Evolutionary conservation across 495 filamentous ascomycete species (phyloP).

Genomic region (Lepraria neglecta): DNA sequence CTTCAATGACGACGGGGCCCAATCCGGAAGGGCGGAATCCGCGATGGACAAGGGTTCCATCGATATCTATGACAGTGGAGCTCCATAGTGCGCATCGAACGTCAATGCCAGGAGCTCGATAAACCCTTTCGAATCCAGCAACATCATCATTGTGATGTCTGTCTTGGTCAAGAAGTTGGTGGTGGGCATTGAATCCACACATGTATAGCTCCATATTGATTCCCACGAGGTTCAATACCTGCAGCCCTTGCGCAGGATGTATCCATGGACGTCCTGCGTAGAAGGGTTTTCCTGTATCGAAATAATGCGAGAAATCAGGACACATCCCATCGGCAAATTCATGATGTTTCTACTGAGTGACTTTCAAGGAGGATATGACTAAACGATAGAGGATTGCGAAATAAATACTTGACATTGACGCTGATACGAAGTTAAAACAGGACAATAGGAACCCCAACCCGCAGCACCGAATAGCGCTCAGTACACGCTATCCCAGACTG

Average conservation of each 20-base stretch:
- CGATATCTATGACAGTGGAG: constrained; percentile 19
- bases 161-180: constrained; percentile 17
- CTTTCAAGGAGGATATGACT: too few species aligned
- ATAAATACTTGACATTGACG: background rate
- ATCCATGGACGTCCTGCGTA: background rate
- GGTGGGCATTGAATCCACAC: constrained; percentile 27
- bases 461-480: too few species aligned
- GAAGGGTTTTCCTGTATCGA: too few species aligned
- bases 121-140: background rate
- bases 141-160: constrained; percentile 8
- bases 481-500: too few species aligned
- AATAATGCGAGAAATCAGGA: background rate
- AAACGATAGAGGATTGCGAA: too few species aligned
- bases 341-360: background rate
- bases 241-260: too few species aligned
- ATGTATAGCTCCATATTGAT: constrained; percentile 20
- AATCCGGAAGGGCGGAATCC: constrained; percentile 15
- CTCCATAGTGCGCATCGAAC: constrained; percentile 24
- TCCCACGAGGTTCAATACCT: background rate
- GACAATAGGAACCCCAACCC: too few species aligned
- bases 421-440: too few species aligned
- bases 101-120: background rate
- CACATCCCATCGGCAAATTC: background rate
- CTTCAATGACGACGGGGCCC: constrained; percentile 7
- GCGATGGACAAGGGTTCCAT: constrained; percentile 13